Conservation (phyloP, 2,329 filamentous ascomycete species). For the Penicillium sp. region DNA sequence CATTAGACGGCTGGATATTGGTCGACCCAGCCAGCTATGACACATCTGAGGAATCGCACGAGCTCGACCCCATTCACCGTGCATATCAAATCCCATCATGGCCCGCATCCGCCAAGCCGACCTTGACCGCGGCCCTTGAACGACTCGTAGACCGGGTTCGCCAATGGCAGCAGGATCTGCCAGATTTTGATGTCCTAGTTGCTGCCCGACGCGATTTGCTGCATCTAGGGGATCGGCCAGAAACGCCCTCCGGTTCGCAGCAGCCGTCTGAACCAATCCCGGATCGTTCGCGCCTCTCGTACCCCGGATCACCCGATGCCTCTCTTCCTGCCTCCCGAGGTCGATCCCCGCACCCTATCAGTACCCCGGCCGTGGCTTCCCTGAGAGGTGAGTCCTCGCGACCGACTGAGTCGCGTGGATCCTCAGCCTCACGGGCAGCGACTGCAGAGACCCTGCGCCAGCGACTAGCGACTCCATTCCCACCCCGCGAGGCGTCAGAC, state of each 20-base stretch:
- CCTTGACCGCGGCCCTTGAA: constrained; percentile 58
- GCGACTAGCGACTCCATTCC: constrained; percentile 36
- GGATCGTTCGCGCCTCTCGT: constrained; percentile 19
- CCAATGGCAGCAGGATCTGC: constrained; percentile 62
- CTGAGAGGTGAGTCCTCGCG: constrained; percentile 24
- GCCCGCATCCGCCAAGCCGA: constrained; percentile 47
- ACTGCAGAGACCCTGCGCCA: constrained; percentile 34
- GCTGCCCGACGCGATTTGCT: constrained; percentile 53
- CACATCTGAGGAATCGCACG: constrained; percentile 22
- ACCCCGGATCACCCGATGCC: constrained; percentile 20
- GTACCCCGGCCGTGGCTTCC: constrained; percentile 12
- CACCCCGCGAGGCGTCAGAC: constrained; percentile 3
- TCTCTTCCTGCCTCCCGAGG: constrained; percentile 14
- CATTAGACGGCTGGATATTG: constrained; percentile 85
- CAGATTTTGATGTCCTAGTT: constrained; percentile 70
- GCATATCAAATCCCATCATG: constrained; percentile 47
- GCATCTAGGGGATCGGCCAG: constrained; percentile 32
- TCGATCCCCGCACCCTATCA: constrained; percentile 14
- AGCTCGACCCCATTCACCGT: constrained; percentile 25
- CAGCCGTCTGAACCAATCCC: constrained; percentile 22
- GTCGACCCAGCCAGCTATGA: constrained; percentile 66
- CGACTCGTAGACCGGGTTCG: constrained; percentile 61
- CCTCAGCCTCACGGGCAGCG: constrained; percentile 22
- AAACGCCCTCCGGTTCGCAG: constrained; percentile 16
- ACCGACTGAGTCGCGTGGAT: constrained; percentile 24